phyloP scores from a whole-genome alignment of 495 filamentous ascomycete species.

The Talaromyces ruber region DNA sequence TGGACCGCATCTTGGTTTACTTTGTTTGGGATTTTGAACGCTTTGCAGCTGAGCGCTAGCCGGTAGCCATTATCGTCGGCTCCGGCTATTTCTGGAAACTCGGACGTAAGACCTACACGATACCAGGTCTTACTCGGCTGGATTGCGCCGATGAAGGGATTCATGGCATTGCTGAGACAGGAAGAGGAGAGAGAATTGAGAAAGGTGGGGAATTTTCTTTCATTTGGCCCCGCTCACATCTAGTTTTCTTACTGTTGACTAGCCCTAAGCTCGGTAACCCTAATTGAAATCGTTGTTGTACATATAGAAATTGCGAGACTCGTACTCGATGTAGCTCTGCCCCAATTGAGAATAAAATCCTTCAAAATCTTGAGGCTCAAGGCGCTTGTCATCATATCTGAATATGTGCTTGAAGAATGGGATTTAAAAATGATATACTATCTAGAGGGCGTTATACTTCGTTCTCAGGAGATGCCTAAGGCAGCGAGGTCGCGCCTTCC shows the following conservation, averaged over 20 bases:
- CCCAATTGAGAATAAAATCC: too few relatives aligned
- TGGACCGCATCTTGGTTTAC: constrained; percentile 17
- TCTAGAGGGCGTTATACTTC: too few relatives aligned
- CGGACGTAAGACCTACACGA: constrained; percentile 36
- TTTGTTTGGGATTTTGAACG: constrained; percentile 39
- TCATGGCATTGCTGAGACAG: not conserved
- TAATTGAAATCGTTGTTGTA: not conserved
- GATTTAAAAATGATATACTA: too few relatives aligned
- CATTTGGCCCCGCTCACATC: not conserved
- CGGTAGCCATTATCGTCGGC: constrained; percentile 21
- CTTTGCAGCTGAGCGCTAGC: constrained; percentile 41
- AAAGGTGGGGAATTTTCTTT: not conserved
- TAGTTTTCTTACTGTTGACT: not conserved
- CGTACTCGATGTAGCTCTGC: too few relatives aligned
- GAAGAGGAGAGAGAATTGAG: not conserved
- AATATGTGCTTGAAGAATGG: too few relatives aligned
- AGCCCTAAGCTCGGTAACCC: not conserved
- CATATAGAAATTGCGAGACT: too few relatives aligned
- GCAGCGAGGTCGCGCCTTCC: too few relatives aligned
- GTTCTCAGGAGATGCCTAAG: too few relatives aligned
- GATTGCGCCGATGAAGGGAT: not conserved
- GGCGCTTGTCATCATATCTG: too few relatives aligned
- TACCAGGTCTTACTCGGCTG: constrained; percentile 6
- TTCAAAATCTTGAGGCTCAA: too few relatives aligned
- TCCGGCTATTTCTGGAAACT: constrained; percentile 38